Percentiles rank a stretch among this genome's conserved stretches.
These are phyloP conservation scores for Debaryomyces coudertii DNA, from an alignment of 1,139 yeast genomes.

Conservation along the genomic window DNA sequence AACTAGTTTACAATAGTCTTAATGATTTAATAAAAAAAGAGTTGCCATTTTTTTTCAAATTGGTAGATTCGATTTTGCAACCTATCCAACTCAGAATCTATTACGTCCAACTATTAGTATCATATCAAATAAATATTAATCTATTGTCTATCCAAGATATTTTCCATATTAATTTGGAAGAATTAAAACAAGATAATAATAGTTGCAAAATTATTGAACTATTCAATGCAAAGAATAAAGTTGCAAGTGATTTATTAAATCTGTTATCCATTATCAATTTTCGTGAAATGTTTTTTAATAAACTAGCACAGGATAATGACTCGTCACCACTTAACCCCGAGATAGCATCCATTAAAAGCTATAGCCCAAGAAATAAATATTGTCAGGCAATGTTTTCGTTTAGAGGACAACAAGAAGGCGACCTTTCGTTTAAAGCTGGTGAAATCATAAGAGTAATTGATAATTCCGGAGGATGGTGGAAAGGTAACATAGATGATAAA, in stretches of 20 bases:
- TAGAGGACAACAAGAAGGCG: conserved; percentile 40
- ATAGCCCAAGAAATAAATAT: conserved; percentile 13
- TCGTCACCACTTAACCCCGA: not conserved
- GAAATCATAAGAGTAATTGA: conserved; percentile 51
- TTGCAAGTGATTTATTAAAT: conserved; percentile 23
- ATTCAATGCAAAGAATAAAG: conserved; percentile 17
- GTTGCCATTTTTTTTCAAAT: conserved; percentile 41
- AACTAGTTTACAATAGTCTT: conserved; percentile 30
- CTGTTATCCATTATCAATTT: conserved; percentile 25
- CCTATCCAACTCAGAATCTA: conserved; percentile 32
- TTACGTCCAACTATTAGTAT: conserved; percentile 32
- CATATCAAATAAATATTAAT: conserved; percentile 28
- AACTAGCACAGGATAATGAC: conserved; percentile 10
- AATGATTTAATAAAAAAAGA: conserved; percentile 41
- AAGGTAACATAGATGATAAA: conserved; percentile 52
- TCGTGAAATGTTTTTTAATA: conserved; percentile 22
- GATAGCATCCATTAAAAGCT: not conserved
- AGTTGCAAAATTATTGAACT: conserved; percentile 13
- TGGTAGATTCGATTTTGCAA: conserved; percentile 28
- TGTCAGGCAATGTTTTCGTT: conserved; percentile 41
- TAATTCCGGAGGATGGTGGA: conserved; percentile 60
- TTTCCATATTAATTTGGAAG: conserved; percentile 16
- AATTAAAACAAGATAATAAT: conserved; percentile 13
- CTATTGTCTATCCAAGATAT: conserved; percentile 20
- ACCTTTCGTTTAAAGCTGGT: conserved; percentile 52